Evolutionary conservation across 768 basidiomycete genomes (phyloP).

Genomic region (Lactifluus rugatus): DNA sequence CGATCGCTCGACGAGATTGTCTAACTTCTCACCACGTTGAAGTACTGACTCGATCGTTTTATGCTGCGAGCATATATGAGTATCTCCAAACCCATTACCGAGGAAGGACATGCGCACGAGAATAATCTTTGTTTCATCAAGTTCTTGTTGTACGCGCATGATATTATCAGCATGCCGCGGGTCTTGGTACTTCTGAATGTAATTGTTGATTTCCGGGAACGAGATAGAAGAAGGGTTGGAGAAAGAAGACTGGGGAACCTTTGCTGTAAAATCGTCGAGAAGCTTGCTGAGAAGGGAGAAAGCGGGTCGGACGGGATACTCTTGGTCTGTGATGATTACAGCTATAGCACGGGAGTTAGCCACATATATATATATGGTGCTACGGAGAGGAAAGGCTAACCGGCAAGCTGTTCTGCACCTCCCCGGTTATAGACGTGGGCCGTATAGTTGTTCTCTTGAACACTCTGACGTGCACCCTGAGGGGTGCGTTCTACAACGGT

Average conservation of each 20-base stretch:
- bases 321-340: conserved; percentile 88
- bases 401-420: conserved; percentile 76
- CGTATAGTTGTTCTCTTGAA: conserved; percentile 88
- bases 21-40: conserved; percentile 91
- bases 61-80: conserved; percentile 46
- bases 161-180: conserved; percentile 95
- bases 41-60: conserved; percentile 98
- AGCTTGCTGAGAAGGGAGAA: conserved; percentile 92
- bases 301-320: conserved; percentile 93
- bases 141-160: conserved; percentile 95
- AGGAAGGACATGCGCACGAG: conserved; percentile 47
- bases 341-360: conserved; percentile 34
- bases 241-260: conserved; percentile 66
- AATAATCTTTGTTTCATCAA: conserved; percentile 99
- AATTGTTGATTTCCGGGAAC: conserved; percentile 67
- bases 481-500: conserved; percentile 85
- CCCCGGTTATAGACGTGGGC: conserved; percentile 92
- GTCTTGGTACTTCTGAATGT: conserved; percentile 91
- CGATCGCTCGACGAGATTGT: conserved; percentile 90
- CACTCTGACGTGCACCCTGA: conserved; percentile 83
- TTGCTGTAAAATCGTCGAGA: conserved; percentile 81
- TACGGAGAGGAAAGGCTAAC: conserved; percentile 33
- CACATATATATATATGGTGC: conserved; percentile 10
- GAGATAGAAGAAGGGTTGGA: conserved; percentile 55
- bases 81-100: not conserved